phyloP scores from a whole-genome alignment of 805 yeast species.

The Monosporozyma solicola region DNA sequence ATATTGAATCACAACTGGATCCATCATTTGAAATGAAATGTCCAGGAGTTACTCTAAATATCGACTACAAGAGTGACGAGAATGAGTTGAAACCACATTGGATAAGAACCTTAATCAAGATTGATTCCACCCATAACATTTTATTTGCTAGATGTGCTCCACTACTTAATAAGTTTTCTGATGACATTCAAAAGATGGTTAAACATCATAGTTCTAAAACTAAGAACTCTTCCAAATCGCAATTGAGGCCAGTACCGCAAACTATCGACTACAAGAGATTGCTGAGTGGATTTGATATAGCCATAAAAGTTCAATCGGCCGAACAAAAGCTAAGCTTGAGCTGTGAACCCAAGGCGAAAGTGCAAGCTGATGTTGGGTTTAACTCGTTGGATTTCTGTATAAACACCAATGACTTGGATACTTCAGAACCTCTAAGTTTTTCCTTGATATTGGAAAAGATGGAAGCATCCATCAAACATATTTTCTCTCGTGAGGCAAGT shows the following conservation, averaged over 20 bases:
- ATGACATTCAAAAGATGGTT: slow-evolving; percentile 42
- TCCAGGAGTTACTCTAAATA: slow-evolving; percentile 58
- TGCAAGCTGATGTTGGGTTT: slow-evolving; percentile 73
- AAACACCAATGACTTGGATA: slow-evolving; percentile 39
- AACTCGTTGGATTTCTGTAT: slow-evolving; percentile 56
- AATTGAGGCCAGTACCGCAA: slow-evolving; percentile 4
- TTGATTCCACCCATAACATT: slow-evolving; percentile 55
- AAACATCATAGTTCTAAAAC: slow-evolving; percentile 19
- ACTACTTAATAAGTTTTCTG: slow-evolving; percentile 50
- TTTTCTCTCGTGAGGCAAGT: slow-evolving; percentile 82
- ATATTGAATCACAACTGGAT: slow-evolving; percentile 31
- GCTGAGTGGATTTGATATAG: slow-evolving; percentile 49
- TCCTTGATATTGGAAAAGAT: slow-evolving; percentile 45
- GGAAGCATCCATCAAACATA: slow-evolving; percentile 73
- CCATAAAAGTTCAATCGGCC: slow-evolving; percentile 54
- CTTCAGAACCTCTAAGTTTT: slow-evolving; percentile 35
- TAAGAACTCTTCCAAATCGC: neutral
- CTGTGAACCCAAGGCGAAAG: slow-evolving; percentile 91
- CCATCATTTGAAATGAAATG: slow-evolving; percentile 59
- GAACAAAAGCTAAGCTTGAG: slow-evolving; percentile 70
- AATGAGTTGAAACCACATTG: slow-evolving; percentile 16
- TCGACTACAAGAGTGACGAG: slow-evolving; percentile 37
- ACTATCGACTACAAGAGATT: slow-evolving; percentile 36
- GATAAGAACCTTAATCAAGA: slow-evolving; percentile 20
- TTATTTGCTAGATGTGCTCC: slow-evolving; percentile 74